Evolutionary conservation across 2,329 filamentous ascomycete species (phyloP), one percentile per base, ranked within the genome.

Genomic region (Stylonectria norvegica): DNA sequence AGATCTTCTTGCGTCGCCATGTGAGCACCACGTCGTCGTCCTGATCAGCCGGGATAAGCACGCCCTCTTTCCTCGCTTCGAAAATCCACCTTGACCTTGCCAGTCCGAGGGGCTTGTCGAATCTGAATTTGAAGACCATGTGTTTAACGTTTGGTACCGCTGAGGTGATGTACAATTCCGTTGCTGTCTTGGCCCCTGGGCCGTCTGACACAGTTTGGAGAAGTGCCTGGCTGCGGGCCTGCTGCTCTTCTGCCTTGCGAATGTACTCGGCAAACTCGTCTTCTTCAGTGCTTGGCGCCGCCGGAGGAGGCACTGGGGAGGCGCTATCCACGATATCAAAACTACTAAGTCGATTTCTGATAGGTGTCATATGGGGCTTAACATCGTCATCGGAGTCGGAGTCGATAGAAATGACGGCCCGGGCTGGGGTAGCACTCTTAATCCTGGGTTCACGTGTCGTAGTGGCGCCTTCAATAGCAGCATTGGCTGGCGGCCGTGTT

Each of bases 1-100:
- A 95, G 3, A 95, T 65, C 43, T 79, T 78, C 42, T 78, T 79
- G 18, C 79, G 76, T 48, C 82, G 83, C 83, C 87, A 95, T 0
- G 87, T 93, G 40, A 97, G 73, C 53, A 93, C 85, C 14, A 94
- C 68, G 1, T 71, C 67, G 4, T 73, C 66, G 2, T 72, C 64
- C 17, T 73, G 60, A 3, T 75, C 68, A 3, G 61, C 50, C 3
- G 62, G 49, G 6, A 72, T 53, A 8, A 52, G 22, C 5, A 62
- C 36, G 2, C 61, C 59, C 3, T 68, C 63, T 2, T 62, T 74
- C 2, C 61, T 62, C 57, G 90, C 83, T 38, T 73, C 72, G 10
- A 70, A 65, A 52, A 85, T 79, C 86, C 89, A 96, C 10, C 77
- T 78, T 25, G 78, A 61, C 29, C 83, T 77, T 5, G 90, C 78